Base-by-base conservation (phyloP, 2,329 filamentous ascomycete genomes). In the Venturia carpophila region DNA sequence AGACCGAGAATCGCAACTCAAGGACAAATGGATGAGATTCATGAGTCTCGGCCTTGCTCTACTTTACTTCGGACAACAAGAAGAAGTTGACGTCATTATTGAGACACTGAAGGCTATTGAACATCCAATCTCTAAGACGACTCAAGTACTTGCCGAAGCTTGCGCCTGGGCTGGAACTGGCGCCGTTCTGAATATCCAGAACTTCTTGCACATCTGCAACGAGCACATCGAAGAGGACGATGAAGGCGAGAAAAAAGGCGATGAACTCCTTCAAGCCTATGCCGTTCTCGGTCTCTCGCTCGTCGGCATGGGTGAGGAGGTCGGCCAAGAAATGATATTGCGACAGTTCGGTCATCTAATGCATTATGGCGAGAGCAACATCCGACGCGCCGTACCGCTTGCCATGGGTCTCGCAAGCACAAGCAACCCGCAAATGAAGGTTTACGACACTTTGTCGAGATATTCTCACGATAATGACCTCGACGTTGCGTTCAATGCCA, bases 381-480 rank as follows among this genome's bases (percentile, higher is more conserved):
- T 99, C 71, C 89, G 94, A 68, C 94, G 94, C 74, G 93, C 92
- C 24, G 94, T 99, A 39, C 94, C 94, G 43, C 83, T 99, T 64
- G 94, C 94, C 34, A 95, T 99, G 91, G 95, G 92, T 72, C 84
- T 99, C 64, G 88, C 99, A 73, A 96, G 91, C 78, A 91, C 95
- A 15, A 97, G 92, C 79, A 99, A 99, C 79, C 94, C 94, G 13
- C 95, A 99, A 76, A 99, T 99, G 93, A 99, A 97, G 83, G 90
- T 99, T 60, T 99, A 99, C 80, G 94, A 99, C 76, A 99, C 94
- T 0, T 82, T 99, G 13, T 99, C 94, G 63, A 84, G 94, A 73
- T 99, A 99, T 83, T 95, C 90, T 69, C 94, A 99, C 83, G 94
- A 99, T 80, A 99, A 94, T 70, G 94, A 99, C 79, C 95, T 93